These are phyloP conservation scores for Bauhinia variegata DNA, from an alignment of 306 rosid species.

Conservation along the genomic window DNA sequence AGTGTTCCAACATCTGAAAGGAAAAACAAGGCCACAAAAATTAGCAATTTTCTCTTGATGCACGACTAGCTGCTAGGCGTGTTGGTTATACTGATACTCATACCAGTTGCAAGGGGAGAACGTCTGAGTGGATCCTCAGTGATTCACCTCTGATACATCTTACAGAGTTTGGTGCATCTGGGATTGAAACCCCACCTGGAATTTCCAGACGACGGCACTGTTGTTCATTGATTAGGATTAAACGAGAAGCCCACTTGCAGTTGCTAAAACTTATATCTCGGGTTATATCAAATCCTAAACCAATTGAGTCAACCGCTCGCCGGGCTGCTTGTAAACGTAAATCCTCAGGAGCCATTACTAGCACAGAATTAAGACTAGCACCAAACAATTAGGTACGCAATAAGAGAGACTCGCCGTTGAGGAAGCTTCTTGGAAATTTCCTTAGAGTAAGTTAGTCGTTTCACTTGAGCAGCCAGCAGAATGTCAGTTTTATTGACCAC, in stretches of 20 bases:
- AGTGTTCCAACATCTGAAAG: constrained; percentile 84
- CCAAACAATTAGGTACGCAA: background rate
- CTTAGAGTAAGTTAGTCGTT: too few relatives aligned
- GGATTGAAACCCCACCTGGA: constrained; percentile 57
- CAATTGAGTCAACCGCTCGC: constrained; percentile 56
- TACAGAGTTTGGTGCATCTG: constrained; percentile 52
- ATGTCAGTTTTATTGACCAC: too few relatives aligned
- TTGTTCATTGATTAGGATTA: constrained; percentile 48
- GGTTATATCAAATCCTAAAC: constrained; percentile 58
- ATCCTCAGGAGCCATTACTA: constrained; percentile 56
- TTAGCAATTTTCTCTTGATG: too few relatives aligned
- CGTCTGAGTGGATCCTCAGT: constrained; percentile 65
- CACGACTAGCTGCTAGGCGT: too few relatives aligned
- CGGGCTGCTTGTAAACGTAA: constrained; percentile 50
- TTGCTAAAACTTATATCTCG: constrained; percentile 54
- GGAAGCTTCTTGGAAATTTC: background rate
- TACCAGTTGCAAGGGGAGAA: constrained; percentile 74
- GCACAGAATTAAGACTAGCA: background rate
- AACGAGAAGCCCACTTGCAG: constrained; percentile 52
- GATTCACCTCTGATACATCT: constrained; percentile 81
- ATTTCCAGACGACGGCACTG: constrained; percentile 44
- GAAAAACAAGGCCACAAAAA: background rate
- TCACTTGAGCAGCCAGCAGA: too few relatives aligned
- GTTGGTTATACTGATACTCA: background rate
- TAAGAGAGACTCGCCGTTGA: background rate